phyloP scores from a whole-genome alignment of 768 basidiomycete species.

The Lentinula raphanica region DNA sequence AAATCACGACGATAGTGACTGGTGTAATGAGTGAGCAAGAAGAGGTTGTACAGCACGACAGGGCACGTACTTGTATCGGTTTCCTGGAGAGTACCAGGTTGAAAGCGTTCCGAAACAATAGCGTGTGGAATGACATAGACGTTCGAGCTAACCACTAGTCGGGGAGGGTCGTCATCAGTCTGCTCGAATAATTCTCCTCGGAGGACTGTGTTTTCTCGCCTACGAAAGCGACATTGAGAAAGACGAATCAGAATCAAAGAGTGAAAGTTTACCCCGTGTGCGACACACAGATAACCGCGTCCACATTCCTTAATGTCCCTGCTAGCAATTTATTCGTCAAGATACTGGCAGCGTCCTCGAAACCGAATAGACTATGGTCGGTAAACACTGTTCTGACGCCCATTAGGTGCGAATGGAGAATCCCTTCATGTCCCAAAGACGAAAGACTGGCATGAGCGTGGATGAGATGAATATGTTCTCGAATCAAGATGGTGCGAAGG shows the following conservation, averaged over 20 bases:
- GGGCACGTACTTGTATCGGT: constrained; percentile 51
- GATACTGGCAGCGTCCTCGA: constrained; percentile 95
- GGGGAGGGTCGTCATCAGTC: constrained; percentile 35
- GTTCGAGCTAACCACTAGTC: constrained; percentile 43
- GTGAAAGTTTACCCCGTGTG: constrained; percentile 75
- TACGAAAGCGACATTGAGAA: constrained; percentile 31
- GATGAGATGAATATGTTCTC: constrained; percentile 81
- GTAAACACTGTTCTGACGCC: constrained; percentile 91
- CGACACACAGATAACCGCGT: constrained; percentile 93
- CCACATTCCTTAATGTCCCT: constrained; percentile 82
- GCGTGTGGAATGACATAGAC: constrained; percentile 95
- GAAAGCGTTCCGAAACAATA: constrained; percentile 81
- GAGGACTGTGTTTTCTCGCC: constrained; percentile 96
- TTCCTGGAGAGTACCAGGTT: constrained; percentile 48
- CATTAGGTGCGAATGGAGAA: constrained; percentile 83
- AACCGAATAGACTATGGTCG: constrained; percentile 94
- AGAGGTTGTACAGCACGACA: not conserved
- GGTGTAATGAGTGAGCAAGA: not conserved
- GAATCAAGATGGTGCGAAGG: constrained; percentile 79
- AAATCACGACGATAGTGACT: constrained; percentile 92
- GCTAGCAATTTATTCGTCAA: constrained; percentile 93
- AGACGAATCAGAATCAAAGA: not conserved
- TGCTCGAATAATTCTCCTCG: constrained; percentile 71
- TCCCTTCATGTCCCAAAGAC: constrained; percentile 86
- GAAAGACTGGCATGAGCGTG: constrained; percentile 93